Percentiles rank a stretch among this genome's conserved stretches.
phyloP scores from a whole-genome alignment of 768 basidiomycete genomes.

The Rhodosporidiobolus odoratus region DNA sequence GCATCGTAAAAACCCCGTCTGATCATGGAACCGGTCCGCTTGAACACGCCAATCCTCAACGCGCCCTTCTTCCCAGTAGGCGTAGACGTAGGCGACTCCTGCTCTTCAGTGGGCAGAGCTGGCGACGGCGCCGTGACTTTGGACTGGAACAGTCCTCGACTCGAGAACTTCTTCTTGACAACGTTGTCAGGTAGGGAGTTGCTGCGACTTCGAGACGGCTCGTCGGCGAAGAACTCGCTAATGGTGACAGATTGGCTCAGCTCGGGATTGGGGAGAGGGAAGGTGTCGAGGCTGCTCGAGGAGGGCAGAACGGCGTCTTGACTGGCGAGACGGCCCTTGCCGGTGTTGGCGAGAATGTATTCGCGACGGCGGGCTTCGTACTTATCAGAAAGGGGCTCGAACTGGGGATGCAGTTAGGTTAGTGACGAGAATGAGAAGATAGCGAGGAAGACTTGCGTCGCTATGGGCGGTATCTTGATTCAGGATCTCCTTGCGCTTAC shows the following conservation, averaged over 20 bases:
- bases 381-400: slow-evolving; percentile 16
- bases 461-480: background rate
- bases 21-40: background rate
- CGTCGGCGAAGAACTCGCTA: slow-evolving; percentile 33
- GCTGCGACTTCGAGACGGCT: background rate
- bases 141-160: background rate
- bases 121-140: background rate
- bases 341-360: slow-evolving; percentile 35
- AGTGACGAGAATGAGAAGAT: background rate
- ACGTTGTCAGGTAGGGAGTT: background rate
- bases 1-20: slow-evolving; percentile 18
- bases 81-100: background rate
- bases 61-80: slow-evolving; percentile 15
- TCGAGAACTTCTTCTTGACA: slow-evolving; percentile 16
- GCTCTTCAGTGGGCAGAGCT: background rate
- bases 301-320: slow-evolving; percentile 37
- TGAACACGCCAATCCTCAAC: slow-evolving; percentile 19
- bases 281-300: slow-evolving; percentile 2
- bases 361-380: slow-evolving; percentile 34
- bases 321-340: slow-evolving; percentile 38
- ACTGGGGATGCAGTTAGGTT: background rate
- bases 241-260: slow-evolving; percentile 18
- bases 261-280: background rate
- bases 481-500: slow-evolving; percentile 20
- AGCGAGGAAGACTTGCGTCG: background rate